These are phyloP conservation scores for Corynascus novoguineensis DNA, from an alignment of 495 filamentous ascomycete species.

Conservation along the genomic window DNA sequence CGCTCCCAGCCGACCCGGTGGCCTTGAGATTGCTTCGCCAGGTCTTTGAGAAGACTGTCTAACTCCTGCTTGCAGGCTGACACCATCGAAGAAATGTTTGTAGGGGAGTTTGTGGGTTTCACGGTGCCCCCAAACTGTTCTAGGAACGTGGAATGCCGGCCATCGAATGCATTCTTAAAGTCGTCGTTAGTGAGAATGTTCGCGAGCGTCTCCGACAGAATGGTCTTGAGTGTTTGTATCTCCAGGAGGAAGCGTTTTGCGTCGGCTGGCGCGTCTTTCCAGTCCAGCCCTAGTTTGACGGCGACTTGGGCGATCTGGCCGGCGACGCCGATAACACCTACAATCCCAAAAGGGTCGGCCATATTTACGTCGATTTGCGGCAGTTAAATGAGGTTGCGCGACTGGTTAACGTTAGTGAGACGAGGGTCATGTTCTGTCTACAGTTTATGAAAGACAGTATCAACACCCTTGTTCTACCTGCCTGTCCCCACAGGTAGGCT, in stretches of 20 bases:
- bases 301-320: conserved; percentile 21
- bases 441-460: too few relatives aligned
- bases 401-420: too few relatives aligned
- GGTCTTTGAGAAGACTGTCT: conserved; percentile 8
- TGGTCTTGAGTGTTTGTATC: conserved; percentile 21
- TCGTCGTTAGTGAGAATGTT: conserved; percentile 19
- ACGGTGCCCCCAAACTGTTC: conserved; percentile 18
- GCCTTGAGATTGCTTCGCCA: conserved; percentile 17
- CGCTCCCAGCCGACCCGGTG: conserved; percentile 17
- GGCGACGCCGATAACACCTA: conserved; percentile 23
- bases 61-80: neutral
- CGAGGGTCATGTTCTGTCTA: too few relatives aligned
- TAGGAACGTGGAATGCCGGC: conserved; percentile 18
- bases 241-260: conserved; percentile 23
- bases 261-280: conserved; percentile 26
- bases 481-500: too few relatives aligned
- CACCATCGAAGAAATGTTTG: neutral
- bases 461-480: too few relatives aligned
- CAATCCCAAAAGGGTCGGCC: conserved; percentile 22
- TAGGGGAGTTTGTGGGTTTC: neutral
- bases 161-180: conserved; percentile 18
- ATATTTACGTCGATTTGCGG: too few relatives aligned
- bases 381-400: too few relatives aligned
- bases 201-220: conserved; percentile 23
- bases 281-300: conserved; percentile 22